Evolutionary conservation across 345 rosid genomes (phyloP), one percentile per base, ranked within the genome.

Genomic region (Turnera subulata): DNA sequence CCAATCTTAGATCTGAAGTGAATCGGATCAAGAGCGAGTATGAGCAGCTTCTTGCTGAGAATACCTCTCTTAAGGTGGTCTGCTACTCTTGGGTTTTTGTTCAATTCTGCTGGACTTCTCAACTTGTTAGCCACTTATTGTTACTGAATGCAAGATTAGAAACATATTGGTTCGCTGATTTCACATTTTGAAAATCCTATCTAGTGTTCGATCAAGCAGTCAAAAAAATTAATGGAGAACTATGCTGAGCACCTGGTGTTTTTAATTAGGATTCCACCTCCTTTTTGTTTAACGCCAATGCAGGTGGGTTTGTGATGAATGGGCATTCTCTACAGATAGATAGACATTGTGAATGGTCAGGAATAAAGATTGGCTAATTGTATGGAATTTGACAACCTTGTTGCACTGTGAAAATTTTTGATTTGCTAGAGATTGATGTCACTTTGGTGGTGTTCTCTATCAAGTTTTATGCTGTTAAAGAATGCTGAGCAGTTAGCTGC

Each of bases 1-100:
- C 82, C 46, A 79, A 61, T 73, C 88, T 93, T 46, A 76, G 91
- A 78, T 82, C 89, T 66, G 98, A 92, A 79, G 83, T 89, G 35
- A 82, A 61, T 69, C 84, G 69, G 50, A 83, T 88, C 70, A 86
- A 80, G 76, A 78, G 80, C 17, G 86, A 82, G 50, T 84, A 83
- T n/a, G 92, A 88, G 53, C 84, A 82, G 69, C 98, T 91, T 72
- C 72, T 73, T 46, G 73, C 79, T 1, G 90, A 88, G 81, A 88
- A 91, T 53, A 73, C 81, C 39, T 72, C 88, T 71, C 85, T 92
- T 49, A 89, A 89, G 95, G 98, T 89, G 61, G 64, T 50, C 13
- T 39, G 26, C 2, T 66, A 9, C 15, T n/a, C 37, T 29, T 46
- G 32, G 40, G 4, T 57, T 51, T 1, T n/a, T 12, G n/a, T 33